Conservation (phyloP, 2,329 filamentous ascomycete species). For the Aspergillus fischeri region DNA sequence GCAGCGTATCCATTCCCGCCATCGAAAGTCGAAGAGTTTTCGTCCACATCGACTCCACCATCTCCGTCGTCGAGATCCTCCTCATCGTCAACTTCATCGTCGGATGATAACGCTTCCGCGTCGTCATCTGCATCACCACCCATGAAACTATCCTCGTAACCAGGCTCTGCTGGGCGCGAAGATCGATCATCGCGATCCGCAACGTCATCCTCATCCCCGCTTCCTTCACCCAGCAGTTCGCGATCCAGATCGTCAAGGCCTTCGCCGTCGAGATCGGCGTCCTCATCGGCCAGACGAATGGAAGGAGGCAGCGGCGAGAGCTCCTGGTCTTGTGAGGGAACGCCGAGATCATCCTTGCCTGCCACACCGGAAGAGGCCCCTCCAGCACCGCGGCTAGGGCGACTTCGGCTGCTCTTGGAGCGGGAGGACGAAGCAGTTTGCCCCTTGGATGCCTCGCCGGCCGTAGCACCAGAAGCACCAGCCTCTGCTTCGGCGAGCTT, state of each 20-base stretch:
- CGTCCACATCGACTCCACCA: constrained; percentile 24
- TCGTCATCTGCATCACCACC: constrained; percentile 25
- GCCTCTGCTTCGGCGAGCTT: constrained; percentile 23
- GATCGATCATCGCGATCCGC: constrained; percentile 10
- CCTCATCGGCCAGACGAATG: constrained; percentile 13
- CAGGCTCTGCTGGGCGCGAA: constrained; percentile 18
- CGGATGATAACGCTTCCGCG: constrained; percentile 23
- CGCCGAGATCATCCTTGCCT: constrained; percentile 17
- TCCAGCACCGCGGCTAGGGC: constrained; percentile 14
- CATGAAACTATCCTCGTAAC: constrained; percentile 25
- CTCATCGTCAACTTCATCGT: constrained; percentile 29
- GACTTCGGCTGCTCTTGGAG: constrained; percentile 23
- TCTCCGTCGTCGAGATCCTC: constrained; percentile 37
- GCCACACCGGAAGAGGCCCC: constrained; percentile 7
- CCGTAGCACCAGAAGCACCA: constrained; percentile 16
- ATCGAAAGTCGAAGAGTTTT: constrained; percentile 30
- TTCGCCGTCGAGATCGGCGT: constrained; percentile 27
- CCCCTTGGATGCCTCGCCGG: constrained; percentile 14
- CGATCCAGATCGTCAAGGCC: constrained; percentile 3
- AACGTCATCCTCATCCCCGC: constrained; percentile 30
- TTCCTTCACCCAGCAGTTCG: constrained; percentile 19
- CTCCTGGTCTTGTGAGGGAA: constrained; percentile 22
- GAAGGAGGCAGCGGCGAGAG: constrained; percentile 16
- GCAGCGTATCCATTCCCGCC: constrained; percentile 30
- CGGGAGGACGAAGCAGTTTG: constrained; percentile 19